Evolutionary conservation across 164 flowering plant genomes (phyloP), one percentile per base, ranked within the genome.

Genomic region (Sedum album): DNA sequence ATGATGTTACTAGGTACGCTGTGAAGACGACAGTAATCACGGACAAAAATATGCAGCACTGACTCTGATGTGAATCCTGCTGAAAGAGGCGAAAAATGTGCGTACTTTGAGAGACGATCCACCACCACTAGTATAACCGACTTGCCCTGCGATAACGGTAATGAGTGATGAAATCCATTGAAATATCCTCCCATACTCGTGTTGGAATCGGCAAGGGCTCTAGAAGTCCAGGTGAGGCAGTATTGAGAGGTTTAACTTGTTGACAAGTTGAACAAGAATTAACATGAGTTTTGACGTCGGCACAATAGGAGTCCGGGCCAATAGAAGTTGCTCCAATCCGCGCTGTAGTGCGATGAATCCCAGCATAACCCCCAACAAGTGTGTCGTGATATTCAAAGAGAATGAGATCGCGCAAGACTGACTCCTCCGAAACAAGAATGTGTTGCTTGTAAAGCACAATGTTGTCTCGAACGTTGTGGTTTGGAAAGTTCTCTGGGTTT

Each of bases 21-120:
- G 65, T 79, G 74, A 0, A 72, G 46, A 21, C 60, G 61, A 33
- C 48, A 21, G 0, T 76, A 38, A 14, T 44, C 9, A 0, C 67
- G 33, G 8, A 68, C 0, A 31, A 68, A 73, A 0, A 8, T 6
- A 11, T 5, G n/a, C n/a, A n/a, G n/a, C n/a, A n/a, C 5, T 2
- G 76, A 70, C 5, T 61, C 67, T 39, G 76, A 51, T 78, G 79
- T 0, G 14, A 44, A 26, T 23, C n/a, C n/a, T n/a, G n/a, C n/a
- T n/a, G n/a, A n/a, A n/a, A n/a, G n/a, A n/a, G 68, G 28, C n/a
- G n/a, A n/a, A n/a, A n/a, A n/a, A n/a, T n/a, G n/a, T n/a, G n/a
- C n/a, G n/a, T n/a, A n/a, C n/a, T 72, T 75, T 14, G 66, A 31
- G 0, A 78, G 60, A 1, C 69, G 18, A 46, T 75, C 78, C 2